phyloP scores from a whole-genome alignment of 371 early-diverging fungal genomes.

The Mortierella sp. region DNA sequence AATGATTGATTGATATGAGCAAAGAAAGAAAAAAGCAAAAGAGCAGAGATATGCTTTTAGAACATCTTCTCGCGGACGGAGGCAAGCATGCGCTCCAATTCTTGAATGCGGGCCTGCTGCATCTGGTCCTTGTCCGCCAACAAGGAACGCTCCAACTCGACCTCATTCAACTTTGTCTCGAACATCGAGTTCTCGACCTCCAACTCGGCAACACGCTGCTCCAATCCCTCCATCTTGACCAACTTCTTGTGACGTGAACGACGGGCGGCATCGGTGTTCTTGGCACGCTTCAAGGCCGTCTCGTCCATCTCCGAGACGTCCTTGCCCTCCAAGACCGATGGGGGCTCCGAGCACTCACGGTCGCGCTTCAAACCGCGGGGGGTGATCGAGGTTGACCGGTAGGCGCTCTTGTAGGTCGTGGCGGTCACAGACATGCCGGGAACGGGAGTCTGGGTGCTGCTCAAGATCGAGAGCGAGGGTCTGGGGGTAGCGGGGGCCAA shows the following conservation, averaged over 20 bases:
- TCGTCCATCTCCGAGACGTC: conserved; percentile 66
- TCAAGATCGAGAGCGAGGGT: conserved; percentile 43
- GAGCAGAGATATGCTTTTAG: conserved; percentile 19
- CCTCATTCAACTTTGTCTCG: conserved; percentile 66
- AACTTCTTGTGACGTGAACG: conserved; percentile 93
- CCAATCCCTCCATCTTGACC: conserved; percentile 86
- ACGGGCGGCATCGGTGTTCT: conserved; percentile 96
- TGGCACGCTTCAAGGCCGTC: conserved; percentile 82
- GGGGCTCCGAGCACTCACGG: conserved; percentile 44
- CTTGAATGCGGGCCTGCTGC: conserved; percentile 54
- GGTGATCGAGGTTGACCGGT: conserved; percentile 37
- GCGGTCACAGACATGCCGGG: conserved; percentile 21
- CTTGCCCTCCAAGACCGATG: conserved; percentile 54
- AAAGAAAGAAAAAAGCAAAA: not conserved
- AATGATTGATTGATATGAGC: not conserved
- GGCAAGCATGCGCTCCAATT: conserved; percentile 35
- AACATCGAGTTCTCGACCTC: conserved; percentile 84
- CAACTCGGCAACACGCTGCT: conserved; percentile 82
- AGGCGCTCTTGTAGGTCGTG: conserved; percentile 49
- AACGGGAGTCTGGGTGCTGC: conserved; percentile 41
- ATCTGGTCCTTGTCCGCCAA: conserved; percentile 56
- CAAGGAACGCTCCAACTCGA: conserved; percentile 53
- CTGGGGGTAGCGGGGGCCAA: conserved; percentile 33
- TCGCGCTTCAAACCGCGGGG: conserved; percentile 36
- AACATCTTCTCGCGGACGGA: conserved; percentile 36